Evolutionary conservation across 2,329 filamentous ascomycete genomes (phyloP).

Genomic region (Ceratocystis albifundus): DNA sequence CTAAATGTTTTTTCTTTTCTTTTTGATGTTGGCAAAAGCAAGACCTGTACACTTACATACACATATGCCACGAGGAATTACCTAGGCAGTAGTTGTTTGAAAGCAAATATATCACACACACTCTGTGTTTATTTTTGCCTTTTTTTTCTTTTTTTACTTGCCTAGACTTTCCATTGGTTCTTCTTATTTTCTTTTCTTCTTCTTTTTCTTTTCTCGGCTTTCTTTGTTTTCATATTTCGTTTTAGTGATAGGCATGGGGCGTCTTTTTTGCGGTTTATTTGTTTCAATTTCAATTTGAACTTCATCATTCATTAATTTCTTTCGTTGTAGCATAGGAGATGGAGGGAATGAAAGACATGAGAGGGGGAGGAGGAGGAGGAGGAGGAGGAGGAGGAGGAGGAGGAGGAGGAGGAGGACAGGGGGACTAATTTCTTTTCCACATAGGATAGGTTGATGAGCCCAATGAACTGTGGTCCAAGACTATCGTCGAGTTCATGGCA

Average conservation of each 20-base stretch:
- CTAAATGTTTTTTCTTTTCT: constrained; percentile 11
- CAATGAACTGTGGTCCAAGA: background rate
- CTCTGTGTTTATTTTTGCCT: background rate
- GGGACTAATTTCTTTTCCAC: background rate
- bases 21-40: background rate
- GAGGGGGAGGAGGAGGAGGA: background rate
- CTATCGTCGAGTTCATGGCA: background rate
- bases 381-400: background rate
- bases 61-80: background rate
- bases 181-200: background rate
- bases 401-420: background rate
- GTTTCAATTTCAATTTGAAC: constrained; percentile 11
- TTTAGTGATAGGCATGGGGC: constrained; percentile 5
- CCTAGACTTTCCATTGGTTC: background rate
- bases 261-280: constrained; percentile 8
- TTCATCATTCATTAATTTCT: constrained; percentile 12
- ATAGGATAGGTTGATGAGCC: background rate
- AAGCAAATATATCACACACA: background rate
- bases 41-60: constrained; percentile 11
- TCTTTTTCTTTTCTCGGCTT: background rate
- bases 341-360: background rate
- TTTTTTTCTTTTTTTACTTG: background rate
- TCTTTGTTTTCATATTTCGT: constrained; percentile 4
- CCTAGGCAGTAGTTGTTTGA: background rate
- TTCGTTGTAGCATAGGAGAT: background rate